These are phyloP conservation scores for Ricinus communis DNA, from an alignment of 345 rosid species.

Conservation along the genomic window DNA sequence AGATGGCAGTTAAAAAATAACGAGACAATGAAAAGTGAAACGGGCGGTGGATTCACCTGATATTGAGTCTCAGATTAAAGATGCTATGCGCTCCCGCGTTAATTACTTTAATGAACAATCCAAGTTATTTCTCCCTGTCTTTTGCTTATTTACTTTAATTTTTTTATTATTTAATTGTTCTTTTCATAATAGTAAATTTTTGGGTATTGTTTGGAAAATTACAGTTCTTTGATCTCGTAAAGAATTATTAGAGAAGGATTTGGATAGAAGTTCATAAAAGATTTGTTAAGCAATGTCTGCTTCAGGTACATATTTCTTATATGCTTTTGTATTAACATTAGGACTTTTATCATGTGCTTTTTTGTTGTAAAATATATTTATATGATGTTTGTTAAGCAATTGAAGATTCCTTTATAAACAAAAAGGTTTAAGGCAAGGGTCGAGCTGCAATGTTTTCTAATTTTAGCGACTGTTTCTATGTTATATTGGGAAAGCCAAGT, in stretches of 20 bases:
- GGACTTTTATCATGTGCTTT: too few species aligned
- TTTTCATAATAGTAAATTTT: neutral
- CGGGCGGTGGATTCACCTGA: conserved; percentile 15
- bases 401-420: too few species aligned
- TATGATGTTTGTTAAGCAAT: too few species aligned
- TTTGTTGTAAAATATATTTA: too few species aligned
- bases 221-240: conserved; percentile 74
- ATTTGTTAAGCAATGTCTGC: conserved; percentile 59
- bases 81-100: conserved; percentile 74
- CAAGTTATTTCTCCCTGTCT: conserved; percentile 47
- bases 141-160: neutral
- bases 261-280: conserved; percentile 84
- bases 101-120: conserved; percentile 61
- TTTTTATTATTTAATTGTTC: neutral
- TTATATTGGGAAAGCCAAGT: too few species aligned
- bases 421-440: too few species aligned
- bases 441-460: too few species aligned
- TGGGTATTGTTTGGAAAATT: conserved; percentile 2
- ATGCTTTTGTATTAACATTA: neutral
- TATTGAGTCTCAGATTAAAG: conserved; percentile 55
- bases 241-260: conserved; percentile 81
- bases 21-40: conserved; percentile 19
- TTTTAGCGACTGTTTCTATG: too few species aligned
- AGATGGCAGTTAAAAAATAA: conserved; percentile 3
- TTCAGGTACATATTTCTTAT: conserved; percentile 36